Percentiles rank a stretch among this genome's conserved stretches.
These are phyloP conservation scores for Aristolochia contorta DNA, from an alignment of 164 flowering plant genomes.

Conservation along the genomic window DNA sequence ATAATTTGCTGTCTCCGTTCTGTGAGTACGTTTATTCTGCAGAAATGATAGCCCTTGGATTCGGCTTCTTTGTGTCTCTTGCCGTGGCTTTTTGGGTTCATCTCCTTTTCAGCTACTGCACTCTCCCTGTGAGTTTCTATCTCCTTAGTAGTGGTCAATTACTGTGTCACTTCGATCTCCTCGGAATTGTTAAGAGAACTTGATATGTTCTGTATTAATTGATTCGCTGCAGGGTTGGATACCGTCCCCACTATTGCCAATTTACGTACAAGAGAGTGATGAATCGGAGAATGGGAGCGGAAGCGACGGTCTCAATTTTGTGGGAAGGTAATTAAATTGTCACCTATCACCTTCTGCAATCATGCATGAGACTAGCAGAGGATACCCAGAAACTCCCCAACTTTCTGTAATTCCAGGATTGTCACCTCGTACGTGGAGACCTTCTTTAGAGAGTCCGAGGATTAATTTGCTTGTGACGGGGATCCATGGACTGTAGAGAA, in stretches of 20 bases:
- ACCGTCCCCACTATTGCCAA: constrained; percentile 62
- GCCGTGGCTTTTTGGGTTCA: constrained; percentile 42
- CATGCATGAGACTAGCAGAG: too few species aligned
- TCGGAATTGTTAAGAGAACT: neutral
- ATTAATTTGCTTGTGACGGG: too few species aligned
- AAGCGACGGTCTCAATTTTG: constrained; percentile 56
- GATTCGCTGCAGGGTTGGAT: constrained; percentile 57
- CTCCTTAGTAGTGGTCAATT: neutral
- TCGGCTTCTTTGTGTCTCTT: constrained; percentile 42
- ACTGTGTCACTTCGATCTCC: too few species aligned
- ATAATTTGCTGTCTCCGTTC: too few species aligned
- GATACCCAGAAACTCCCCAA: too few species aligned
- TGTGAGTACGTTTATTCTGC: neutral
- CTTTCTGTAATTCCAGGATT: too few species aligned
- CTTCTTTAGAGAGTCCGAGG: too few species aligned
- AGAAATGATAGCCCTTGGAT: constrained; percentile 56
- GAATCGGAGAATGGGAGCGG: constrained; percentile 80
- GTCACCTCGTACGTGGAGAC: too few species aligned
- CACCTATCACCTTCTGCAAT: too few species aligned
- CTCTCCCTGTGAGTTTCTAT: constrained; percentile 65
- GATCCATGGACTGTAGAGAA: too few species aligned
- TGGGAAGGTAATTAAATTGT: constrained; percentile 51
- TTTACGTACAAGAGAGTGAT: constrained; percentile 70
- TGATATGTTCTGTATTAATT: too few species aligned
- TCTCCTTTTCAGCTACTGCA: constrained; percentile 44